Percentiles rank a stretch among this genome's conserved stretches.
Conservation (phyloP, 2,329 filamentous ascomycete species). For the Colletotrichum liriopes region DNA sequence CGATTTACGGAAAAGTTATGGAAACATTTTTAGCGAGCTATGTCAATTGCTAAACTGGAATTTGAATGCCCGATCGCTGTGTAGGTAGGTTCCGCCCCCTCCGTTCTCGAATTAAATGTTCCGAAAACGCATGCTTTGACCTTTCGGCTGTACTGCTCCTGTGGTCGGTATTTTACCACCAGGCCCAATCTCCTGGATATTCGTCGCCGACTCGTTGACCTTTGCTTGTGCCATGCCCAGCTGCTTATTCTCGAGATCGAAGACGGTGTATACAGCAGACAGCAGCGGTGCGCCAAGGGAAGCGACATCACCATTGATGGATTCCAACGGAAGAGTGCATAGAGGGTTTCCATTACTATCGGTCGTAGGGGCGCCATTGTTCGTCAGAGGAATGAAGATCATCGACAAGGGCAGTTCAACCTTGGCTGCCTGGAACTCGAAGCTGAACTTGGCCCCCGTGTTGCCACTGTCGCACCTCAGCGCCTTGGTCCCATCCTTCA, state of each 20-base stretch:
- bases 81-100: not conserved
- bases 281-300: conserved; percentile 1
- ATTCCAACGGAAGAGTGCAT: not conserved
- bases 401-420: too few relatives aligned
- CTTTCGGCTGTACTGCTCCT: not conserved
- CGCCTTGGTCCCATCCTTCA: too few relatives aligned
- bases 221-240: not conserved
- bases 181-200: not conserved
- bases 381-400: too few relatives aligned
- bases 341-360: too few relatives aligned
- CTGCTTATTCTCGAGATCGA: conserved; percentile 1
- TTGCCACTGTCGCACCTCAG: too few relatives aligned
- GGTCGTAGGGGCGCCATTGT: too few relatives aligned
- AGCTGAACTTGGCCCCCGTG: too few relatives aligned
- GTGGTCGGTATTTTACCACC: not conserved
- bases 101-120: not conserved
- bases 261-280: not conserved
- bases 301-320: not conserved
- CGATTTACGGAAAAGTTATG: too few relatives aligned
- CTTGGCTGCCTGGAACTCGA: too few relatives aligned
- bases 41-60: not conserved
- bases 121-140: not conserved
- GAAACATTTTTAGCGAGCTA: too few relatives aligned
- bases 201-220: not conserved
- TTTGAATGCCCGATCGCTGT: not conserved